Evolutionary conservation across 805 yeast genomes (phyloP), one percentile per base, ranked within the genome.

Genomic region (Kurtzmaniella fragi): DNA sequence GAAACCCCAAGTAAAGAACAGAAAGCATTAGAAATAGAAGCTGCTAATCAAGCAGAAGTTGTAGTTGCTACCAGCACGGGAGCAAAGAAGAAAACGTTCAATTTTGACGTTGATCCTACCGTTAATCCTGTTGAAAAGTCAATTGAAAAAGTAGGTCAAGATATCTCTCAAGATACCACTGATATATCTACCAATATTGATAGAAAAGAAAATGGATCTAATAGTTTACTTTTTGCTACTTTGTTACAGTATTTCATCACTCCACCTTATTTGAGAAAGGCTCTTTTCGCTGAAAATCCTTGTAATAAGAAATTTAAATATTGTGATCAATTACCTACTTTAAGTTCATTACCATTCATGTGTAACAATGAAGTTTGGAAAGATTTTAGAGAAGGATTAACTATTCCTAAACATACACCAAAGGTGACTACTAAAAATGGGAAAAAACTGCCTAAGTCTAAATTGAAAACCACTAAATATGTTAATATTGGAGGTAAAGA

Each of bases 231-330:
- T 6, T 70, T 87, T 39, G 89, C 91, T 1, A 67, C 81, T 1
- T 65, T 89, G 30, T 62, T 89, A 41, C 95, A 87, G 54, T 88
- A 67, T 54, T 86, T 86, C 52, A 78, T 88, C 12, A 88, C 96
- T 0, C 96, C 96, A 1, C 84, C 87, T 35, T 86, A 89, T 53
- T 67, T 89, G 32, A 75, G 80, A 14, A 80, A 81, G 43, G 61
- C 80, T 2, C 70, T 82, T 4, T 86, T 88, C 64, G 53, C 54
- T 27, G 69, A 73, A 44, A 50, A 50, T 62, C 68, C 47, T 53
- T 65, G 43, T 42, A 38, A 58, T 17, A 57, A 63, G 28, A 73
- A 77, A 53, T 77, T 84, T 55, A 70, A 70, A 39, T 71, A 76
- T 45, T 96, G 95, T 0, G 67, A 69, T 28, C 77, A 74, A 45